Evolutionary conservation across 2,329 filamentous ascomycete genomes (phyloP).

Genomic region (Cytospora schulzeri): DNA sequence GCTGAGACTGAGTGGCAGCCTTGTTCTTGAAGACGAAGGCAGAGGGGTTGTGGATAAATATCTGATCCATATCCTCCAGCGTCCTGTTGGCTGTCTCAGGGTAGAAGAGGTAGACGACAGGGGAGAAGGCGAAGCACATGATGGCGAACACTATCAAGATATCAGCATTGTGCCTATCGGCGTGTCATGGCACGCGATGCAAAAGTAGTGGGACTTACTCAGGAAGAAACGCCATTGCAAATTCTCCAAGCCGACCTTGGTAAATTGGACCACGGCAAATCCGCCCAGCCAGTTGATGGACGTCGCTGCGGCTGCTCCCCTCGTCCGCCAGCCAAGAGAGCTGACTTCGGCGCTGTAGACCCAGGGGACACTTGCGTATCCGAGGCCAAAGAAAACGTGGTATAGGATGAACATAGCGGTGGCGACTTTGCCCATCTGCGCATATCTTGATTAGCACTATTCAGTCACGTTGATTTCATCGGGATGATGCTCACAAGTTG

Average conservation of each 20-base stretch:
- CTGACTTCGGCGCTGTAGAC: conserved; percentile 47
- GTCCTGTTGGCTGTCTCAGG: conserved; percentile 50
- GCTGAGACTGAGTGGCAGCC: conserved; percentile 39
- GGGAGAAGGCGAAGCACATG: conserved; percentile 40
- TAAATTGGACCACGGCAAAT: conserved; percentile 48
- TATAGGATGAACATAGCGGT: conserved; percentile 48
- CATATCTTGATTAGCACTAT: background rate
- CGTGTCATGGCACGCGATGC: background rate
- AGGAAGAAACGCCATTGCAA: conserved; percentile 46
- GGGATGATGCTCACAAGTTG: conserved; percentile 27
- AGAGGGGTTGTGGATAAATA: conserved; percentile 39
- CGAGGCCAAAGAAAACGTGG: conserved; percentile 45
- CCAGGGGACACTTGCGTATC: conserved; percentile 44
- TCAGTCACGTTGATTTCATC: background rate
- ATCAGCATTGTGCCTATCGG: background rate
- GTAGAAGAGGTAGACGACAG: conserved; percentile 51
- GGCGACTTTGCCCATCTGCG: conserved; percentile 40
- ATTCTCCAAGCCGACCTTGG: conserved; percentile 45
- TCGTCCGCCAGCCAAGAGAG: conserved; percentile 43
- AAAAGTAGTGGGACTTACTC: conserved; percentile 34
- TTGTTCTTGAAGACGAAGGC: conserved; percentile 39
- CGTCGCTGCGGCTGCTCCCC: conserved; percentile 47
- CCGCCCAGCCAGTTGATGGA: conserved; percentile 48
- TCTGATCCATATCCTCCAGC: conserved; percentile 52
- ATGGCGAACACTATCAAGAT: conserved; percentile 28